Base-by-base conservation (phyloP, 805 yeast species). In the Metschnikowia borealis region DNA sequence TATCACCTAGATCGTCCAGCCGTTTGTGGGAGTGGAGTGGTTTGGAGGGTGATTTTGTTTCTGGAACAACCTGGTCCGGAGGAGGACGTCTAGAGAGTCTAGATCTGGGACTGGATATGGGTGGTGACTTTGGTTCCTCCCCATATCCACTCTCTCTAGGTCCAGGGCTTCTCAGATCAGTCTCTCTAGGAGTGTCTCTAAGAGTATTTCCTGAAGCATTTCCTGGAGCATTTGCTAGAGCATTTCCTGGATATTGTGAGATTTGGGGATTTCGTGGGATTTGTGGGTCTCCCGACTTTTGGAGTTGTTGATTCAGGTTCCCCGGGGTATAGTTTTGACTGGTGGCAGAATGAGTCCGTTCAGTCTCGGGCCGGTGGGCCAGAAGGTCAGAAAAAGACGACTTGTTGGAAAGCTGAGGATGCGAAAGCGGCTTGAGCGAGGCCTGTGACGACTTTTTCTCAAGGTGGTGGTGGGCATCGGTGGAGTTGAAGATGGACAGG, bases 401-500 rank as follows among this genome's bases (percentile, higher is more conserved):
- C n/a, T 32, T 42, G 31, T 26, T 29, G 21, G 43, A 39, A 8
- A 42, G 45, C 8, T 42, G 48, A 3, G 48, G 48, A 7, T 29
- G 43, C 18, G 48, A 31, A 3, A 46, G 49, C 38, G 46, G 49
- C 23, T 21, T 38, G 38, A 39, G 33, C 18, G 38, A 39, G 6
- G 29, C 32, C 5, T 6, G 15, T 3, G 44, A 31, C 34, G 14
- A 21, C 38, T 38, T 44, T 32, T 37, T 35, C 6, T 44, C 46
- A 10, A 48, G 41, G 10, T 49, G 56, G n/a, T 42, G 48, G 31
- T 54, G 56, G 29, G 26, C 38, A 13, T 53, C 56, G 15, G 42
- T 38, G 5, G 54, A 47, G 46, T 59, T 60, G 55, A 68, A 68
- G 29, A 68, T 66, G 13, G 70, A 64, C 45, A 65, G 59, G 33